Percentiles rank a stretch among this genome's conserved stretches.
Conservation (phyloP, 768 basidiomycete species). For the Lactifluus rugatus region DNA sequence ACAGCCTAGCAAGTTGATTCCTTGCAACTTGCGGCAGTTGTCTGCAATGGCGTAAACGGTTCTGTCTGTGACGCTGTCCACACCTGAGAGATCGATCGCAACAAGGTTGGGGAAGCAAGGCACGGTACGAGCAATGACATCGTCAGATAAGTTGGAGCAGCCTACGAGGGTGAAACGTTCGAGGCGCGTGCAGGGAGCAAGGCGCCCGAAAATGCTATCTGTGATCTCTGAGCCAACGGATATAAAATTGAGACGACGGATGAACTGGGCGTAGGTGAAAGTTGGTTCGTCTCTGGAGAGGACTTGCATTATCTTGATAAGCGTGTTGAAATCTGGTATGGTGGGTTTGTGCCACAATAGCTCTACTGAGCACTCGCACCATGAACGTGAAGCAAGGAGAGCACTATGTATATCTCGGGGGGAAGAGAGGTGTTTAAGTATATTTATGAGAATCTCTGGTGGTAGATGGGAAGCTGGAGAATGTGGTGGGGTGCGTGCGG, state of each 20-base stretch:
- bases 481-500: constrained; percentile 25
- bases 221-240: constrained; percentile 57
- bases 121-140: constrained; percentile 54
- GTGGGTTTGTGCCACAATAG: constrained; percentile 89
- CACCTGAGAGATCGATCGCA: constrained; percentile 76
- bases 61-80: constrained; percentile 56
- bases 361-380: constrained; percentile 95
- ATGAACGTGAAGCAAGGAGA: constrained; percentile 76
- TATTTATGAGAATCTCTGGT: constrained; percentile 86
- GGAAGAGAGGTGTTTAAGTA: constrained; percentile 74
- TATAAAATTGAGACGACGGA: constrained; percentile 86
- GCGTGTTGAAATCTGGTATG: constrained; percentile 56
- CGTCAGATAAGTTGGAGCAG: constrained; percentile 58
- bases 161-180: constrained; percentile 85
- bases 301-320: constrained; percentile 70
- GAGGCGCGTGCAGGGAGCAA: constrained; percentile 66
- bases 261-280: constrained; percentile 80
- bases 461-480: constrained; percentile 66
- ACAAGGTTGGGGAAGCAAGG: constrained; percentile 67
- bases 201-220: constrained; percentile 62
- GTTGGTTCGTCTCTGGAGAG: constrained; percentile 56
- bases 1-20: constrained; percentile 85
- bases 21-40: constrained; percentile 70
- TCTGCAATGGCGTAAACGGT: constrained; percentile 64
- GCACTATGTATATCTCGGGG: constrained; percentile 63